These are phyloP conservation scores for Astrocystis sublimbata DNA, from an alignment of 495 filamentous ascomycete species.

Conservation along the genomic window DNA sequence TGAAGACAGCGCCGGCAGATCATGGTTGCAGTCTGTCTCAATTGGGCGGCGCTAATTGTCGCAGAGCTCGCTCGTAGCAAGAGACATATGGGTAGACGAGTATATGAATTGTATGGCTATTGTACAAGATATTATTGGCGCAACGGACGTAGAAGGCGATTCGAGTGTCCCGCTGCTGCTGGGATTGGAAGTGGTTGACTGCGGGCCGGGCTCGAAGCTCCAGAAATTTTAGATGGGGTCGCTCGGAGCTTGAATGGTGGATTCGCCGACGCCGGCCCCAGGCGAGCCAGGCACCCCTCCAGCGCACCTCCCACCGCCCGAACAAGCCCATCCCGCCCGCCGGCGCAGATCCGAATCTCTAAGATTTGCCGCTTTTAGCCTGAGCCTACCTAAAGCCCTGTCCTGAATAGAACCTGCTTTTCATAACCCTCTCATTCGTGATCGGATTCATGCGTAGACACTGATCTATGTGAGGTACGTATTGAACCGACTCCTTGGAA, in stretches of 20 bases:
- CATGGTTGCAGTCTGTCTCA: conserved; percentile 31
- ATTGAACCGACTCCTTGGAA: too few relatives aligned
- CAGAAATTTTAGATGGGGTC: conserved; percentile 49
- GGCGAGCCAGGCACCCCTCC: neutral
- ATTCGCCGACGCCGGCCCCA: conserved; percentile 24
- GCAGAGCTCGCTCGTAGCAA: neutral
- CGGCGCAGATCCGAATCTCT: too few relatives aligned
- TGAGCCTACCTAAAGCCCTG: too few relatives aligned
- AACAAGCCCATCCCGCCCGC: too few relatives aligned
- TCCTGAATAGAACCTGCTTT: too few relatives aligned
- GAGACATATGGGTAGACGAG: too few relatives aligned
- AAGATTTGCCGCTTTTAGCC: too few relatives aligned
- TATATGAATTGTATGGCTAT: too few relatives aligned
- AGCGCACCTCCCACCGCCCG: neutral
- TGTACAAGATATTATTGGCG: neutral
- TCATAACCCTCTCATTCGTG: too few relatives aligned
- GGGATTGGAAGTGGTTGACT: neutral
- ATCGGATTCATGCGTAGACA: too few relatives aligned
- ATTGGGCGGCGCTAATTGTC: neutral
- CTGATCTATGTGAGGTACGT: too few relatives aligned
- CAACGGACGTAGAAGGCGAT: neutral
- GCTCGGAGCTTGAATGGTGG: conserved; percentile 29
- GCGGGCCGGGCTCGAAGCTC: conserved; percentile 24
- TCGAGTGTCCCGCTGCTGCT: neutral
- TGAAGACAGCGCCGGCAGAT: conserved; percentile 50